These are phyloP conservation scores for Diospyros kaki DNA, from an alignment of 148 eudicot species.

Conservation along the genomic window DNA sequence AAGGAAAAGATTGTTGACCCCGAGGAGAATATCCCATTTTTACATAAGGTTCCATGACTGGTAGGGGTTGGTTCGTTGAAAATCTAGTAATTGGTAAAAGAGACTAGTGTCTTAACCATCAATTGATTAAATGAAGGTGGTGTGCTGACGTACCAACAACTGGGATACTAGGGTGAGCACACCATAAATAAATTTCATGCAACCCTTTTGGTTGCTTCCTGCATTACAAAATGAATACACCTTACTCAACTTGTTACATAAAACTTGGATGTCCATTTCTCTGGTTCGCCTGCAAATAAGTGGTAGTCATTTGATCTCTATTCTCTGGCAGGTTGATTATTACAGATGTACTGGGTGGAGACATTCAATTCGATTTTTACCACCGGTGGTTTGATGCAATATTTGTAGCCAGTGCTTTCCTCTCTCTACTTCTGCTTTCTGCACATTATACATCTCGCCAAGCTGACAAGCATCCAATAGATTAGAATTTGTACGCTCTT, in stretches of 20 bases:
- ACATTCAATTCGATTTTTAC: constrained; percentile 94
- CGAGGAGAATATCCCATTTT: too few relatives aligned
- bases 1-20: too few relatives aligned
- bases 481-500: constrained; percentile 23
- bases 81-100: too few relatives aligned
- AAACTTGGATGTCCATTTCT: neutral
- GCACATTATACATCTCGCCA: constrained; percentile 96
- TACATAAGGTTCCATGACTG: too few relatives aligned
- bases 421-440: constrained; percentile 87
- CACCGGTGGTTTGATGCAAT: constrained; percentile 99
- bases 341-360: constrained; percentile 98
- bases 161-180: neutral
- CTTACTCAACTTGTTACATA: neutral
- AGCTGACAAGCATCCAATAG: constrained; percentile 90
- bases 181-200: neutral
- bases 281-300: neutral
- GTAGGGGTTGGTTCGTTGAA: too few relatives aligned
- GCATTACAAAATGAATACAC: too few relatives aligned
- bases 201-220: neutral
- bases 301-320: constrained; percentile 1
- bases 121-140: neutral
- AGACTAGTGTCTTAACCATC: neutral
- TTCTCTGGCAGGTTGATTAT: constrained; percentile 69
- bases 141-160: neutral
- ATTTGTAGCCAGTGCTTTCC: constrained; percentile 95